These are phyloP conservation scores for Arabis alpina DNA, from an alignment of 345 rosid species.

Conservation along the genomic window DNA sequence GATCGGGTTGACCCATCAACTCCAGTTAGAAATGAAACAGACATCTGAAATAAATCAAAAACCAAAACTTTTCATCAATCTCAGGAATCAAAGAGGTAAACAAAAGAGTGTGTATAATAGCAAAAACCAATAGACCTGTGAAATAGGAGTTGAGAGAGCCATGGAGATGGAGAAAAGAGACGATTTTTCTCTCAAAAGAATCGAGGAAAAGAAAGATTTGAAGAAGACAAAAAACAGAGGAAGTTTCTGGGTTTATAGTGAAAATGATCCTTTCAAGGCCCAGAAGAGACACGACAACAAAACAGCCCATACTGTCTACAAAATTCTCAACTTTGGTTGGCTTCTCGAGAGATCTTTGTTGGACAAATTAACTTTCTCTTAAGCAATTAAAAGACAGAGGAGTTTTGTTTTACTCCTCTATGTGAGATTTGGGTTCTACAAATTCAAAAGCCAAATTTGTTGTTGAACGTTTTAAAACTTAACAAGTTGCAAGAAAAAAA, in stretches of 20 bases:
- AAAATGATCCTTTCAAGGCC: slow-evolving; percentile 35
- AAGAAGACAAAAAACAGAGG: slow-evolving; percentile 2
- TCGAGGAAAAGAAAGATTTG: slow-evolving; percentile 10
- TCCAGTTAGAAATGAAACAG: slow-evolving; percentile 30
- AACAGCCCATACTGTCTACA: slow-evolving; percentile 35
- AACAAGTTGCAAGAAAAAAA: no score
- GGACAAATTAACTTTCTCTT: background rate
- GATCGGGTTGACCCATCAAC: slow-evolving; percentile 42
- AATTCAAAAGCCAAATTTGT: no score
- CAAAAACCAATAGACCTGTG: slow-evolving; percentile 36
- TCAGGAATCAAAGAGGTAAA: background rate
- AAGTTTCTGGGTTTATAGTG: slow-evolving; percentile 34
- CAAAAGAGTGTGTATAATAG: background rate
- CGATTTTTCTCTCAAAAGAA: slow-evolving; percentile 7
- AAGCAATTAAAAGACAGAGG: background rate
- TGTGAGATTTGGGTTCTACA: no score
- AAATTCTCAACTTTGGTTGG: slow-evolving; percentile 33
- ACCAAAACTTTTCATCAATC: slow-evolving; percentile 18
- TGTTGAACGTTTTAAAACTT: no score
- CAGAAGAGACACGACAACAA: slow-evolving; percentile 38
- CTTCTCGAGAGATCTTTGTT: slow-evolving; percentile 30
- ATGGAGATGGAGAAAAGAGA: slow-evolving; percentile 24
- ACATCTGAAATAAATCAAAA: slow-evolving; percentile 40
- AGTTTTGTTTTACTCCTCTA: no score
- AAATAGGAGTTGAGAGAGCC: slow-evolving; percentile 39